Percentiles rank a stretch among this genome's conserved stretches.
These are phyloP conservation scores for Pestalotiopsis sp. DNA, from an alignment of 2,329 filamentous ascomycete genomes.

Conservation along the genomic window DNA sequence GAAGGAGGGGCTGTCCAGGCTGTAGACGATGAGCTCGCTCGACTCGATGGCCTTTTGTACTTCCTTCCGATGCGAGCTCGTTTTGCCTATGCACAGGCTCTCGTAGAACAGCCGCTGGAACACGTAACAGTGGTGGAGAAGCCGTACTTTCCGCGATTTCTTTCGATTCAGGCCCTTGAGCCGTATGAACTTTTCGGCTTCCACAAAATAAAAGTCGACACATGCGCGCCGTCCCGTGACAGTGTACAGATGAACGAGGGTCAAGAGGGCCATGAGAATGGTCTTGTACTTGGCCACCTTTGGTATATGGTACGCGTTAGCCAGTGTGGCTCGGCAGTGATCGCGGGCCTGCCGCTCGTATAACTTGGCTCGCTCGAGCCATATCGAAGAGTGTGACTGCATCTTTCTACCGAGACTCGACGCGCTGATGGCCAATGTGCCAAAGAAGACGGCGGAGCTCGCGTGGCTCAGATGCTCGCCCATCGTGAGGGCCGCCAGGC, in stretches of 20 bases:
- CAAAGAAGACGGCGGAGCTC: slow-evolving; percentile 39
- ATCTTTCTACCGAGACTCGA: slow-evolving; percentile 34
- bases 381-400: slow-evolving; percentile 28
- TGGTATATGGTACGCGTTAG: slow-evolving; percentile 31
- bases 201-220: slow-evolving; percentile 39
- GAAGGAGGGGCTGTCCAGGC: slow-evolving; percentile 35
- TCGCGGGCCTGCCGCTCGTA: slow-evolving; percentile 26
- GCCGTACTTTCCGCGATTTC: slow-evolving; percentile 43
- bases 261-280: slow-evolving; percentile 42
- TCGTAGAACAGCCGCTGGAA: slow-evolving; percentile 43
- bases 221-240: slow-evolving; percentile 36
- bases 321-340: slow-evolving; percentile 27
- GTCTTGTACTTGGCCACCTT: slow-evolving; percentile 44
- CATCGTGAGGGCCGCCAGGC: slow-evolving; percentile 38
- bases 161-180: slow-evolving; percentile 36
- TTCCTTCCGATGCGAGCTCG: slow-evolving; percentile 20
- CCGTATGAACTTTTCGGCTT: slow-evolving; percentile 43
- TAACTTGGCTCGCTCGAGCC: slow-evolving; percentile 31
- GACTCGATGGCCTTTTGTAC: slow-evolving; percentile 23
- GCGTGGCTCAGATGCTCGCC: slow-evolving; percentile 37
- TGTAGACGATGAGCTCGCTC: slow-evolving; percentile 18
- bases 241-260: slow-evolving; percentile 40
- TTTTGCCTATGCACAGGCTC: slow-evolving; percentile 32
- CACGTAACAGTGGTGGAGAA: slow-evolving; percentile 45
- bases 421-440: slow-evolving; percentile 40